Evolutionary conservation across 495 filamentous ascomycete species (phyloP).

Genomic region (Corynascus novoguineensis): DNA sequence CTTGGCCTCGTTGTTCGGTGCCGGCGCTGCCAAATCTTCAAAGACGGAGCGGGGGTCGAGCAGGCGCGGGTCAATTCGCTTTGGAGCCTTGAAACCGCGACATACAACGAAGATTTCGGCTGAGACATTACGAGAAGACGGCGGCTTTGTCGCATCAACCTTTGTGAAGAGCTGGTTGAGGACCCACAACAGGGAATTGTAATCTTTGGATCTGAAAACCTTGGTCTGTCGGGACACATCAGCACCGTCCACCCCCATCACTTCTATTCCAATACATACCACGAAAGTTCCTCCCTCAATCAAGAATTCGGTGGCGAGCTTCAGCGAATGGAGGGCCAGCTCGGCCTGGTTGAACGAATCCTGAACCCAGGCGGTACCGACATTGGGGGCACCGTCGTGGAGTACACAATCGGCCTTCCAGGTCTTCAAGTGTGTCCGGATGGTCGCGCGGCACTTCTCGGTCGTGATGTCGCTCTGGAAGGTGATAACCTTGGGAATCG

Average conservation of each 20-base stretch:
- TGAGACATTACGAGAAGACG: slow-evolving; percentile 89
- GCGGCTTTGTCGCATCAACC: slow-evolving; percentile 95
- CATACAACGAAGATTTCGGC: slow-evolving; percentile 99
- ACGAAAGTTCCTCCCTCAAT: slow-evolving; percentile 88
- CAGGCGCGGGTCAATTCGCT: slow-evolving; percentile 85
- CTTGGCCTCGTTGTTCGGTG: slow-evolving; percentile 94
- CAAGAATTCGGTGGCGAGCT: slow-evolving; percentile 90
- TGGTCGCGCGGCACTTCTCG: slow-evolving; percentile 90
- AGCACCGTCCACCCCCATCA: not conserved
- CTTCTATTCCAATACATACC: slow-evolving; percentile 4
- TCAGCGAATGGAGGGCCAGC: slow-evolving; percentile 84
- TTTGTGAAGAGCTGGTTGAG: slow-evolving; percentile 94
- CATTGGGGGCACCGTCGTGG: slow-evolving; percentile 96
- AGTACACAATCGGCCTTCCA: slow-evolving; percentile 98
- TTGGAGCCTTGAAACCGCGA: slow-evolving; percentile 81
- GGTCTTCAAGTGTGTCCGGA: slow-evolving; percentile 84
- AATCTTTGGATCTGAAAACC: slow-evolving; percentile 96
- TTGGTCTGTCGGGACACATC: slow-evolving; percentile 54
- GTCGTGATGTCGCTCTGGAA: slow-evolving; percentile 99
- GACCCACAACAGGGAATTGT: slow-evolving; percentile 93
- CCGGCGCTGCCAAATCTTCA: slow-evolving; percentile 81
- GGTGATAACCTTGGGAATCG: slow-evolving; percentile 85
- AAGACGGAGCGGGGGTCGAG: slow-evolving; percentile 89
- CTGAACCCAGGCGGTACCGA: slow-evolving; percentile 96
- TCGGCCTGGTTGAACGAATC: slow-evolving; percentile 98